Percentiles rank a stretch among this genome's conserved stretches.
phyloP scores from a whole-genome alignment of 2,329 filamentous ascomycete species.

The Bipolaris oryzae region DNA sequence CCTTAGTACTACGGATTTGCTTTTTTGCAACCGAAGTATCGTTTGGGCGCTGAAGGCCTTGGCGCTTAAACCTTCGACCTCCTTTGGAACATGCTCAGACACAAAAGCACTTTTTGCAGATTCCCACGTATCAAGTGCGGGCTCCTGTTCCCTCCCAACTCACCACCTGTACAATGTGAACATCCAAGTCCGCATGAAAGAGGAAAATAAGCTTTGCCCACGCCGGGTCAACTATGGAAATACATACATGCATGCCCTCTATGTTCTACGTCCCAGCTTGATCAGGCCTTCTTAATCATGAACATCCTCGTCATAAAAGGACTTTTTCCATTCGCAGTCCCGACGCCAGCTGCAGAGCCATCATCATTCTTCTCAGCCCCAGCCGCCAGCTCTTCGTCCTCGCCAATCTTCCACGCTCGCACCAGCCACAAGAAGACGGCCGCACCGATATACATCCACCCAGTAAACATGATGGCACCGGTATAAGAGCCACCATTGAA shows the following conservation, averaged over 20 bases:
- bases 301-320: slow-evolving; percentile 39
- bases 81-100: neutral
- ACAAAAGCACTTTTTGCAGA: neutral
- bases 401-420: slow-evolving; percentile 65
- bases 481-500: slow-evolving; percentile 59
- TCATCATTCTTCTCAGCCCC: slow-evolving; percentile 33
- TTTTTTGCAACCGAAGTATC: neutral
- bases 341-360: slow-evolving; percentile 29
- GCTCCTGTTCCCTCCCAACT: neutral
- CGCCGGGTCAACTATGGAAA: neutral
- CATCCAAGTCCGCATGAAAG: neutral
- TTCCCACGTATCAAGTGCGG: neutral
- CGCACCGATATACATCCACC: slow-evolving; percentile 66
- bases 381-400: slow-evolving; percentile 53
- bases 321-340: slow-evolving; percentile 14
- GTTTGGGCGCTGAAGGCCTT: neutral
- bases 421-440: slow-evolving; percentile 61
- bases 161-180: neutral
- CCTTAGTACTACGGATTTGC: neutral
- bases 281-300: slow-evolving; percentile 39
- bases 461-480: slow-evolving; percentile 65
- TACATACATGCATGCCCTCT: neutral
- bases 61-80: neutral
- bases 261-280: neutral
- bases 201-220: too few species aligned